Conservation (phyloP, 345 rosid genomes). For the Gossypium sturtianum region DNA sequence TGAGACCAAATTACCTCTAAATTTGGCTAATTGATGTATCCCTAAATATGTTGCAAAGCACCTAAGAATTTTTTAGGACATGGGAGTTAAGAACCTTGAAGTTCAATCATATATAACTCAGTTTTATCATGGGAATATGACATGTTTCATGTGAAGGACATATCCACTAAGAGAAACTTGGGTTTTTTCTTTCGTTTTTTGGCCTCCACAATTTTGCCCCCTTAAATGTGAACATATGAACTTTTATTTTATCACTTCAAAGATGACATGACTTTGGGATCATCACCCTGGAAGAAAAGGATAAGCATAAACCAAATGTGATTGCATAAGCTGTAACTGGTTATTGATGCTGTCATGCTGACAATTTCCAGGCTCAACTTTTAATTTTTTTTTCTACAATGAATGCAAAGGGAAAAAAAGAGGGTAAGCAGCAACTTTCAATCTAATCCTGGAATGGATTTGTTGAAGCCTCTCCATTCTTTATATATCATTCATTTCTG, state of each 20-base stretch:
- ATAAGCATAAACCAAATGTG: not conserved
- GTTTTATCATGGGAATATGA: not conserved
- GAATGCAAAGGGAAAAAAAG: not conserved
- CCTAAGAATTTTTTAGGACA: no score
- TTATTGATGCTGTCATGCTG: not conserved
- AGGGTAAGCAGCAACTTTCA: not conserved
- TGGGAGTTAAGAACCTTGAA: not conserved
- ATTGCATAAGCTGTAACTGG: not conserved
- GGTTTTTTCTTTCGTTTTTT: no score
- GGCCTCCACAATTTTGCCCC: not conserved
- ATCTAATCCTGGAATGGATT: not conserved
- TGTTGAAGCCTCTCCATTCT: not conserved
- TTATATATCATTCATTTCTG: not conserved
- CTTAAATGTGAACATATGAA: slow-evolving; percentile 8
- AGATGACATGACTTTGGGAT: not conserved
- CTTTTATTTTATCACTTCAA: not conserved
- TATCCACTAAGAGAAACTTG: not conserved
- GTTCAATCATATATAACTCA: not conserved
- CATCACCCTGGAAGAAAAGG: not conserved
- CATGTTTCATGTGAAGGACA: not conserved
- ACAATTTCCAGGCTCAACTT: not conserved
- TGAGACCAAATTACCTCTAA: not conserved
- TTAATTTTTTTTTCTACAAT: not conserved
- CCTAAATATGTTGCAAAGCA: no score
- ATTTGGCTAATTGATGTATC: no score